Base-by-base conservation (phyloP, 106 monocot genomes). In the Dioscorea alata region DNA sequence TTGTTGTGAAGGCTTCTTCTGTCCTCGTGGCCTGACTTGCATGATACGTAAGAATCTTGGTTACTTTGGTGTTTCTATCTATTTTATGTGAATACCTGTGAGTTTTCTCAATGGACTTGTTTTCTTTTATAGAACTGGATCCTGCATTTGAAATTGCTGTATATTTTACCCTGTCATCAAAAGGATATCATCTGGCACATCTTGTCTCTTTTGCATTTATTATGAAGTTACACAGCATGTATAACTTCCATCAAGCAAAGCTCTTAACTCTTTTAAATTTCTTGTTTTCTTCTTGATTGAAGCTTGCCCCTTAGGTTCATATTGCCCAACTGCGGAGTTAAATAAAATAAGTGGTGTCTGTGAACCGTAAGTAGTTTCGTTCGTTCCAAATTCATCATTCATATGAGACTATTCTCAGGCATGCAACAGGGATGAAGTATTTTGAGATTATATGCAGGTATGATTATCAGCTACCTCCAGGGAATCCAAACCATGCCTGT, bases 1-100 rank as follows among this genome's bases (percentile, higher is more conserved):
- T 65, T 89, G 89, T 65, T 89, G 89, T 71, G 74, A 62, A 60
- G 89, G 89, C 8, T 89, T 89, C 77, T 85, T 89, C 71, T 89
- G 85, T 50, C 89, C 89, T 63, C 75, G 64, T 51, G 89, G 89
- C n/a, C 62, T 89, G 33, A 89, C 89, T 15, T 89, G 89, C 82
- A 89, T 89, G 89, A 82, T 89, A 49, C 89, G 89, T 89, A 74
- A 79, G 89, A 66, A 62, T 66, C 24, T 69, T 63, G 42, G 42
- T 42, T 10, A 6, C 42, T 42, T 5, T 42, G 42, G 42, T 42
- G 42, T 42, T 42, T 42, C 10, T 5, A 42, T 42, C 42, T 42
- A 42, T 28, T 28, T 28, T 1, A 28, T 28, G 10, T 42, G 42
- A 6, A 42, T 42, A 42, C 5, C 42, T 42, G 42, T 42, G 10